These are phyloP conservation scores for Eragrostis nindensis DNA, from an alignment of 176 grass and related monocot genomes.

Conservation along the genomic window DNA sequence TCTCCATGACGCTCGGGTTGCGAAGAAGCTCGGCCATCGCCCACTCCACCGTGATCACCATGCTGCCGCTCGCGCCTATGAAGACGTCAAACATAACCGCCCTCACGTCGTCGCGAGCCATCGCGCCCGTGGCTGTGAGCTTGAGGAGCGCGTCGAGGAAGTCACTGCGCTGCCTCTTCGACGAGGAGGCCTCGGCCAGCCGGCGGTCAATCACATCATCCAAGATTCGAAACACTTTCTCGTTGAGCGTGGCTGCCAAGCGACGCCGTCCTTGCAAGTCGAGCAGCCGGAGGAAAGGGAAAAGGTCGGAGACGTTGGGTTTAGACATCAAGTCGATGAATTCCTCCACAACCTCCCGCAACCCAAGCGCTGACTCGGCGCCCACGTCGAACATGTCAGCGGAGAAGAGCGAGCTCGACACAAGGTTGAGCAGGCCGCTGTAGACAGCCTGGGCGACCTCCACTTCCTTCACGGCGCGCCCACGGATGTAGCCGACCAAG, in stretches of 20 bases:
- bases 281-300: conserved; percentile 36
- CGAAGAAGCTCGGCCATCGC: conserved; percentile 55
- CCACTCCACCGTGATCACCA: conserved; percentile 41
- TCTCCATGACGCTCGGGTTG: conserved; percentile 41
- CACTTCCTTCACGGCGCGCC: neutral
- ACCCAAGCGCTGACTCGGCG: conserved; percentile 7
- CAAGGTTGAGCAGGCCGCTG: conserved; percentile 37
- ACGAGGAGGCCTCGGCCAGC: neutral
- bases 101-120: conserved; percentile 12
- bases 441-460: conserved; percentile 30
- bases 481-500: neutral
- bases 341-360: conserved; percentile 13
- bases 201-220: conserved; percentile 29
- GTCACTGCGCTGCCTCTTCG: conserved; percentile 1
- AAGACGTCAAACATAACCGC: conserved; percentile 44
- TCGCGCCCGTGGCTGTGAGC: conserved; percentile 20
- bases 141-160: conserved; percentile 50
- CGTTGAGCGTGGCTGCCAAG: neutral
- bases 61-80: conserved; percentile 37
- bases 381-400: conserved; percentile 36
- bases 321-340: neutral
- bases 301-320: conserved; percentile 52
- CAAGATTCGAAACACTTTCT: neutral
- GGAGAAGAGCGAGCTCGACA: conserved; percentile 38
- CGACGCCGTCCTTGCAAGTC: conserved; percentile 50